phyloP scores from a whole-genome alignment of 2,329 filamentous ascomycete species.

The Coniochaeta pulveracea region DNA sequence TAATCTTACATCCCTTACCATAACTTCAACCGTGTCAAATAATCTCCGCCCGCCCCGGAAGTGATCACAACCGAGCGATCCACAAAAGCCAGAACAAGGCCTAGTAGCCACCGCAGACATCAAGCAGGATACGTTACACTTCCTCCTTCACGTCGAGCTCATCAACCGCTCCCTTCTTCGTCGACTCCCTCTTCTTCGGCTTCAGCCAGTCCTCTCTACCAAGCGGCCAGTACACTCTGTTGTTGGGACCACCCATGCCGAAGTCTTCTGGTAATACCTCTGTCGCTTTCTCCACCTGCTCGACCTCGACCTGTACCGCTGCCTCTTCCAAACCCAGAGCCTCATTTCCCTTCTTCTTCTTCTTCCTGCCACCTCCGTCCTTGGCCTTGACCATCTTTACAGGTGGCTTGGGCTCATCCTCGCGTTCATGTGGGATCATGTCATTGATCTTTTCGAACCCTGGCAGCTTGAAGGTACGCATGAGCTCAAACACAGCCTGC shows the following conservation, averaged over 20 bases:
- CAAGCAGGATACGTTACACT: too few relatives aligned
- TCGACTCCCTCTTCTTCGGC: conserved; percentile 57
- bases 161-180: too few relatives aligned
- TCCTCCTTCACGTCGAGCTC: conserved; percentile 2
- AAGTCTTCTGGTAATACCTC: conserved; percentile 56
- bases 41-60: too few relatives aligned
- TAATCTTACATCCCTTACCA: too few relatives aligned
- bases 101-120: too few relatives aligned
- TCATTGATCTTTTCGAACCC: conserved; percentile 68
- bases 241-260: conserved; percentile 74
- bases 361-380: conserved; percentile 22
- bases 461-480: conserved; percentile 76
- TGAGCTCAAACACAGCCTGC: conserved; percentile 88
- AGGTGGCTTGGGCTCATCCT: conserved; percentile 58
- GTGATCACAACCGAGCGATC: too few relatives aligned
- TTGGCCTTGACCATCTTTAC: conserved; percentile 26
- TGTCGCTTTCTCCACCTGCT: conserved; percentile 24
- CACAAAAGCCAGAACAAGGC: too few relatives aligned
- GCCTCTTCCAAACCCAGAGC: conserved; percentile 8
- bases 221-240: conserved; percentile 80
- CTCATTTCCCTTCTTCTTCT: conserved; percentile 20
- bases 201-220: conserved; percentile 86
- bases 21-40: too few relatives aligned
- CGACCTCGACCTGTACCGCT: conserved; percentile 21
- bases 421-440: conserved; percentile 63